Evolutionary conservation across 1,284 basidiomycete genomes (phyloP), one percentile per base, ranked within the genome.

Genomic region (Psilocybe mexicana): DNA sequence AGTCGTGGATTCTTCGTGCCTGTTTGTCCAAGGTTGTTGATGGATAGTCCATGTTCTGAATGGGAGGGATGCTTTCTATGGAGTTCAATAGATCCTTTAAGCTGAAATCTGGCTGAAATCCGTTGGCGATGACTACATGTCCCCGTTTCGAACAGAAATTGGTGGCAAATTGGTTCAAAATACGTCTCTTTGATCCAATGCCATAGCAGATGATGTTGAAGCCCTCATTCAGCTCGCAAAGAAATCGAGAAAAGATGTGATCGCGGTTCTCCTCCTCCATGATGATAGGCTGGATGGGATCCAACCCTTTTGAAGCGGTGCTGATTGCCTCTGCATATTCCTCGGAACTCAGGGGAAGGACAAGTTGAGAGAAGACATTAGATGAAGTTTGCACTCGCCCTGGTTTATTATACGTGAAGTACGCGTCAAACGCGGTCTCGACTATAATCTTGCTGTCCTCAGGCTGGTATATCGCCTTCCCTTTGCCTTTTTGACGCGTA

Each of bases 121-220:
- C 93, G 66, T 97, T 94, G 35, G 88, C 82, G 24, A 96, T 80
- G 45, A 94, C 82, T 49, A 92, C 87, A 65, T 93, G 84, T 0
- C 90, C 92, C 0, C 70, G 70, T 59, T 78, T 80, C 4, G 79
- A 72, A 62, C 90, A 86, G 11, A 71, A 66, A 2, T 79, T 67
- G 4, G 72, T 75, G 1, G 88, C 91, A 62, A 96, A 91, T 23
- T 81, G 74, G 70, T 96, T 93, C 25, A 97, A 74, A 4, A 90
- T 64, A 11, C 69, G 72, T 52, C 92, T 79, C 70, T 97, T 98
- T 24, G 92, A 94, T 1, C 95, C 95, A 65, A 86, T 85, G 0
- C 95, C 95, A 66, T 94, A 93, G 68, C 93, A 87, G 8, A 95
- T 71, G 53, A 97, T 74, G 69, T 92, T 94, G 79, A 94, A 96